phyloP scores from a whole-genome alignment of 129 eudicot genomes.

The Chrysanthemum makinoi region DNA sequence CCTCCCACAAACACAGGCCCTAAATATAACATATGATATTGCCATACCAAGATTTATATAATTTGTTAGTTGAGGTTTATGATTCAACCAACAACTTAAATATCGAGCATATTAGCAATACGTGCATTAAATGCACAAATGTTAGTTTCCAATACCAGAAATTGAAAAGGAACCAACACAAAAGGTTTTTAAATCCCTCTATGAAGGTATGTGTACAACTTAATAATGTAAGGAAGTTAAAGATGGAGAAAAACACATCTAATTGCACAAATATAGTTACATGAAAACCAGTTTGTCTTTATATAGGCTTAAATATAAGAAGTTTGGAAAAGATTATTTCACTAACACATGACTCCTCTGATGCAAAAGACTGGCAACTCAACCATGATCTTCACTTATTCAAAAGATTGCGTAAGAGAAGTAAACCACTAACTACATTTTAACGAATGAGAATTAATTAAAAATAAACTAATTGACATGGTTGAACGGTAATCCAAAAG shows the following conservation, averaged over 20 bases:
- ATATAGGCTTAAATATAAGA: not conserved
- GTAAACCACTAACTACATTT: constrained; percentile 1
- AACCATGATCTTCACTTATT: not conserved
- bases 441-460: not conserved
- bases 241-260: not conserved
- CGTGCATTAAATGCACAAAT: not conserved
- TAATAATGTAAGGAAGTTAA: not conserved
- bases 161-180: not conserved
- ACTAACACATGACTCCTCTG: not conserved
- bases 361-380: not conserved
- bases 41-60: not conserved
- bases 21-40: not conserved
- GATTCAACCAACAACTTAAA: not conserved
- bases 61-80: not conserved
- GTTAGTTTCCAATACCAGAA: not conserved
- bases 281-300: not conserved
- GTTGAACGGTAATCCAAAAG: not conserved
- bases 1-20: not conserved
- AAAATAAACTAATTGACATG: not conserved
- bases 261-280: not conserved
- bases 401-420: not conserved
- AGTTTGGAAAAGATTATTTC: not conserved
- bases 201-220: not conserved
- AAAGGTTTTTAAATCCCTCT: not conserved
- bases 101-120: not conserved